A percentile compares a stretch with the other conserved stretches of the same genome.
Conservation (phyloP, 2,329 filamentous ascomycete genomes). For the Penicillium sp. region DNA sequence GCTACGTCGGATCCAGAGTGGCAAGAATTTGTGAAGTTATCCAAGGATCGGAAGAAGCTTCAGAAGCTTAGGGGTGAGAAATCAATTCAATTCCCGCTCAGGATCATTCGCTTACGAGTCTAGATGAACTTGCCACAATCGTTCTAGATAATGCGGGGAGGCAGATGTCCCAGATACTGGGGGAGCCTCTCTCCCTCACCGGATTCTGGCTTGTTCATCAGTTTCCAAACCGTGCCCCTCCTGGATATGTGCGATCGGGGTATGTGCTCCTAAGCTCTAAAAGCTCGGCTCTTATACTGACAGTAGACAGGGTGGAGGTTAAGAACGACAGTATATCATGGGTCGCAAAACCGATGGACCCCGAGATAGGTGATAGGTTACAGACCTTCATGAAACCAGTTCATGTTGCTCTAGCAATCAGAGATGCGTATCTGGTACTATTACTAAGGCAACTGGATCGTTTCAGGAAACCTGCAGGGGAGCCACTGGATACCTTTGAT, state of each 20-base stretch:
- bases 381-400: conserved; percentile 32
- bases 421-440: conserved; percentile 34
- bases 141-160: conserved; percentile 45
- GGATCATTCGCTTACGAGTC: conserved; percentile 8
- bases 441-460: conserved; percentile 29
- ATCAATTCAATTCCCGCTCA: conserved; percentile 4
- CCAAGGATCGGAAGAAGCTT: conserved; percentile 51
- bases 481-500: conserved; percentile 15
- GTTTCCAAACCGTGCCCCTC: conserved; percentile 59
- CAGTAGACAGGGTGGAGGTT: conserved; percentile 28
- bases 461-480: conserved; percentile 19
- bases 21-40: conserved; percentile 59
- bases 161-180: conserved; percentile 46
- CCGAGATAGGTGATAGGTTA: conserved; percentile 32
- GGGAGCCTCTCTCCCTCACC: conserved; percentile 50
- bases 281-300: conserved; percentile 9
- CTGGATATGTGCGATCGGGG: conserved; percentile 60
- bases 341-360: conserved; percentile 28
- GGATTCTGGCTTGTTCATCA: conserved; percentile 61
- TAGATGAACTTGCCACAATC: conserved; percentile 49
- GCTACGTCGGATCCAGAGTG: conserved; percentile 58
- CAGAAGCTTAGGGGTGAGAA: conserved; percentile 46
- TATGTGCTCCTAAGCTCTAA: conserved; percentile 37
- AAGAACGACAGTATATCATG: conserved; percentile 26
- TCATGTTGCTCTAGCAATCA: conserved; percentile 33